Evolutionary conservation across 306 rosid genomes (phyloP), one percentile per base, ranked within the genome.

Genomic region (Rubus parviflorus): DNA sequence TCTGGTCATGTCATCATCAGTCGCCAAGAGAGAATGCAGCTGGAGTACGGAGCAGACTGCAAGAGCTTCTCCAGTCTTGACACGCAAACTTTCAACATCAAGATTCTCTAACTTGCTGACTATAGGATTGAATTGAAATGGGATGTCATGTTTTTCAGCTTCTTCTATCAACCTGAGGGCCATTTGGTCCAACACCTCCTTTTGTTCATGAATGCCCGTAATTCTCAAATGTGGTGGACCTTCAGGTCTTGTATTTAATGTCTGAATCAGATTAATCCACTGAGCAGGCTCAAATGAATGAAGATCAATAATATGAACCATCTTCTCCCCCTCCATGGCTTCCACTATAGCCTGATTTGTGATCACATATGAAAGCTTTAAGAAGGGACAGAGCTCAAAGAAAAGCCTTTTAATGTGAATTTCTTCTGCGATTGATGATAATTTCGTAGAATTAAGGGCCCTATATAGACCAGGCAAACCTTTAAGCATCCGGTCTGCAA

Each of bases 341-440:
- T 94, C 97, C 4, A 90, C 58, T 61, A 92, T 92, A n/a, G 96
- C 95, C 70, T 89, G 97, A 70, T 94, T 90, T 43, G 97, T 88
- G 58, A 88, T 80, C 81, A 88, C 76, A 81, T 90, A 87, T 1
- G 97, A 85, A 62, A 90, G 89, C 85, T 92, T 92, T 51, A 92
- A 38, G 81, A 94, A 94, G 5, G 97, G 97, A 79, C 89, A 92
- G 4, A 90, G 74, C 7, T 92, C 91, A 56, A 86, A 92, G 91
- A 94, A 94, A 63, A 77, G 80, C 58, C 91, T 88, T 46, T 85
- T 85, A 54, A 86, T 88, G 15, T 81, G 72, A 72, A 83, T 83
- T 42, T 90, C 93, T 40, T 92, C 93, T 0, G 88, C 60, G 47
- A 88, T 74, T 5, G 88, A 81, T 30, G 85, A 79, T 63, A 84